These are phyloP conservation scores for Amphichorda felina DNA, from an alignment of 2,329 filamentous ascomycete genomes.

Conservation along the genomic window DNA sequence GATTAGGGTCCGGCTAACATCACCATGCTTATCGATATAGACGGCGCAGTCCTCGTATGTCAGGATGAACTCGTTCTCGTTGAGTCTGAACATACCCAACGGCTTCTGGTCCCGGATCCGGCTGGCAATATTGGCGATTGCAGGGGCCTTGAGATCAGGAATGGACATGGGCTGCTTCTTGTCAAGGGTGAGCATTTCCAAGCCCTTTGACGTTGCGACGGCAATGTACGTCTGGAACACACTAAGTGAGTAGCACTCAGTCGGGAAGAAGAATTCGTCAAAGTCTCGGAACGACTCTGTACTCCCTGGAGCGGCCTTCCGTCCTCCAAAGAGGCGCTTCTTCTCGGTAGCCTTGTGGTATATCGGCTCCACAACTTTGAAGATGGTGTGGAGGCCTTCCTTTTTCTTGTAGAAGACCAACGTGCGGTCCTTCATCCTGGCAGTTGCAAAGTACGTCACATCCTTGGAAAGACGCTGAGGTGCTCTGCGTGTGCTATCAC, in stretches of 20 bases:
- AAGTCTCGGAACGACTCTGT: slow-evolving; percentile 97
- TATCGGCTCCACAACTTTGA: slow-evolving; percentile 94
- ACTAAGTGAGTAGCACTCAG: slow-evolving; percentile 90
- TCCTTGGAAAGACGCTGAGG: slow-evolving; percentile 88
- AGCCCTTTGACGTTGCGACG: slow-evolving; percentile 80
- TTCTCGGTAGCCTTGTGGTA: slow-evolving; percentile 86
- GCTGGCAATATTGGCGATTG: slow-evolving; percentile 73
- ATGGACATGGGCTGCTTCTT: slow-evolving; percentile 95
- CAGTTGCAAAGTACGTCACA: slow-evolving; percentile 92
- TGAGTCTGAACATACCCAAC: slow-evolving; percentile 92
- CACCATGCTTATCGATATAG: slow-evolving; percentile 96
- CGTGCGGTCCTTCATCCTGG: slow-evolving; percentile 92
- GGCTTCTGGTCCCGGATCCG: slow-evolving; percentile 76
- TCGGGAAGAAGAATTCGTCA: slow-evolving; percentile 96
- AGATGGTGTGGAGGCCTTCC: slow-evolving; percentile 82
- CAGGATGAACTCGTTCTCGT: slow-evolving; percentile 82
- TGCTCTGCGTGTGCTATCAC: slow-evolving; percentile 70
- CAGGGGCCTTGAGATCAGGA: slow-evolving; percentile 68
- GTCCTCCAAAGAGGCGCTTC: slow-evolving; percentile 54
- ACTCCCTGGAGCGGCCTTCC: slow-evolving; percentile 49
- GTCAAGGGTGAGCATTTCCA: slow-evolving; percentile 92
- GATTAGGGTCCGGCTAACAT: slow-evolving; percentile 84
- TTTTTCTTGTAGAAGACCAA: slow-evolving; percentile 96
- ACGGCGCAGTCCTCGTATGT: slow-evolving; percentile 95
- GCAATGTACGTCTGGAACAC: slow-evolving; percentile 92